Evolutionary conservation across 2,329 filamentous ascomycete genomes (phyloP).

Genomic region (Aspergillus fumigatiaffinis): DNA sequence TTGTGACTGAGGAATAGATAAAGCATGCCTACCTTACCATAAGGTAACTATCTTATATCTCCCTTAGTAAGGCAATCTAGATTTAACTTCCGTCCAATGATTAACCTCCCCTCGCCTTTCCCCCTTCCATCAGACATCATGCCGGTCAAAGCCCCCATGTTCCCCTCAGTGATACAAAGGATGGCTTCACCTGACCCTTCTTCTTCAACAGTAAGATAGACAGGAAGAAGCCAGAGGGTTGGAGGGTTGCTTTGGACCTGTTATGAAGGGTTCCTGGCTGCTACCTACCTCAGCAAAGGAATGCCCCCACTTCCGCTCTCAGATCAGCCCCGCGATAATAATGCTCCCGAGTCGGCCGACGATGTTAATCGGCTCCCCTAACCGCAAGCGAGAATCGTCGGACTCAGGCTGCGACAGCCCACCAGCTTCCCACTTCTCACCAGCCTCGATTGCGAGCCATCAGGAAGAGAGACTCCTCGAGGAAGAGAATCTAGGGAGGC

Average conservation of each 20-base stretch:
- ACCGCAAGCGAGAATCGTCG: slow-evolving; percentile 33
- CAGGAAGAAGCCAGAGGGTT: neutral
- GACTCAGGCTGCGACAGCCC: slow-evolving; percentile 27
- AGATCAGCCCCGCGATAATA: slow-evolving; percentile 29
- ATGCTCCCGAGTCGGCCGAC: slow-evolving; percentile 25
- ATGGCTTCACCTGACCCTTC: slow-evolving; percentile 8
- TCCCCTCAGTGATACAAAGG: slow-evolving; percentile 5
- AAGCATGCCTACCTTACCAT: neutral
- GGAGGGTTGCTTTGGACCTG: neutral
- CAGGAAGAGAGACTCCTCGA: slow-evolving; percentile 29
- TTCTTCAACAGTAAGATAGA: slow-evolving; percentile 5
- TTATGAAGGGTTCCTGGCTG: neutral
- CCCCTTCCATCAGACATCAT: slow-evolving; percentile 1
- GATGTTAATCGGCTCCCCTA: slow-evolving; percentile 26
- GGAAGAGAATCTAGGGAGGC: slow-evolving; percentile 29
- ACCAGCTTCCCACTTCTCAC: slow-evolving; percentile 32
- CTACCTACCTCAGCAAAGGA: slow-evolving; percentile 10
- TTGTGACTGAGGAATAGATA: neutral
- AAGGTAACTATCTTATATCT: neutral
- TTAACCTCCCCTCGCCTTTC: neutral
- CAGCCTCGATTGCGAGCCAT: slow-evolving; percentile 26
- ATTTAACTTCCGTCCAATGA: slow-evolving; percentile 1
- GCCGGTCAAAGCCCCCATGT: slow-evolving; percentile 9
- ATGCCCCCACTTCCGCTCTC: slow-evolving; percentile 21
- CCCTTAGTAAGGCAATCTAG: neutral